Percentiles rank a stretch among this genome's conserved stretches.
Conservation (phyloP, 2,329 filamentous ascomycete genomes). For the Incumbomyces lentus region DNA sequence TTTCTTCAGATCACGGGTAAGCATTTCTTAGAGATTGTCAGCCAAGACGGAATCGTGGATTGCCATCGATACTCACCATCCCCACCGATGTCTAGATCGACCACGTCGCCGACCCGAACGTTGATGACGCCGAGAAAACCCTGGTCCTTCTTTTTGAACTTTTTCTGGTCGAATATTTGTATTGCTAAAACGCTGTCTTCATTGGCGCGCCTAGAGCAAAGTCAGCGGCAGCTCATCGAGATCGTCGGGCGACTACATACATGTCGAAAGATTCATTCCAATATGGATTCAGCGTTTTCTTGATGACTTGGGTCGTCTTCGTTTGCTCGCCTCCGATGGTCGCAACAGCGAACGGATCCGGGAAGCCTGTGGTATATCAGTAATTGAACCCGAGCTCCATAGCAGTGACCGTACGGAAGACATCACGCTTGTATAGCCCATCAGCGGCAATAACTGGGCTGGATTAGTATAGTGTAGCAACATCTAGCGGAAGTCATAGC, state of each 20-base stretch:
- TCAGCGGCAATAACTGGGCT: conserved; percentile 88
- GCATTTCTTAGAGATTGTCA: conserved; percentile 59
- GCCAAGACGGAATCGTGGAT: conserved; percentile 4
- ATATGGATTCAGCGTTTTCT: conserved; percentile 97
- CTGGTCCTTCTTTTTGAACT: conserved; percentile 99
- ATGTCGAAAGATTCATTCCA: conserved; percentile 99
- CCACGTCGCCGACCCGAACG: conserved; percentile 85
- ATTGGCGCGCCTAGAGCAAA: conserved; percentile 59
- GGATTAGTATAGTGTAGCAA: conserved; percentile 10
- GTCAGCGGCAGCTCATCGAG: not conserved
- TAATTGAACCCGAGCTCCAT: conserved; percentile 2
- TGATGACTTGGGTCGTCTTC: conserved; percentile 93
- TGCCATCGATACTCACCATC: conserved; percentile 57
- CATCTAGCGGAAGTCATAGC: not conserved
- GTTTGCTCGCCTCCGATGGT: conserved; percentile 97
- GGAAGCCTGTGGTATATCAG: conserved; percentile 57
- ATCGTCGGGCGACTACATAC: conserved; percentile 45
- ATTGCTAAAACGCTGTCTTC: conserved; percentile 96
- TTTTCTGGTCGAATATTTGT: conserved; percentile 99
- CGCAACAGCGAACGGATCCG: conserved; percentile 93
- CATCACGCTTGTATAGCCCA: conserved; percentile 97
- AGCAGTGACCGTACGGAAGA: conserved; percentile 66
- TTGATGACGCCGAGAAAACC: conserved; percentile 97
- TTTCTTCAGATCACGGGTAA: conserved; percentile 92
- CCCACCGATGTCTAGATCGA: conserved; percentile 78